A percentile compares a stretch with the other conserved stretches of the same genome.
phyloP scores from a whole-genome alignment of 2,329 filamentous ascomycete species.

The Huntiella bhutanensis region DNA sequence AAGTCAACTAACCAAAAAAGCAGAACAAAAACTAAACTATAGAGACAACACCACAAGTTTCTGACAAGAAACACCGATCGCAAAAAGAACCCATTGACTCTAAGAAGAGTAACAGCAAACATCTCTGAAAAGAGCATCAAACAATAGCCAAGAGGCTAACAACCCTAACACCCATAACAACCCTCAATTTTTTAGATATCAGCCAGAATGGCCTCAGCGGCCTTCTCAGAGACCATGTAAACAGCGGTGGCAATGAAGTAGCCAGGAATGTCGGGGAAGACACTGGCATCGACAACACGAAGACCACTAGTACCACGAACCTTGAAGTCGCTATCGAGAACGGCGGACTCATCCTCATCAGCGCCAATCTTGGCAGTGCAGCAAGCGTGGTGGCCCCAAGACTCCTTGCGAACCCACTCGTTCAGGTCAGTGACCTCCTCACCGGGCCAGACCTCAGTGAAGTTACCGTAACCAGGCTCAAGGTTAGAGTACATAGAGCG shows the following conservation, averaged over 20 bases:
- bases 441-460: slow-evolving; percentile 10
- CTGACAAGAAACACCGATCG: neutral
- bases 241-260: slow-evolving; percentile 29
- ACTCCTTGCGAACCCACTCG: slow-evolving; percentile 21
- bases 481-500: slow-evolving; percentile 13
- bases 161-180: neutral
- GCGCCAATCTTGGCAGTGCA: slow-evolving; percentile 37
- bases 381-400: slow-evolving; percentile 38
- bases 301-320: slow-evolving; percentile 36
- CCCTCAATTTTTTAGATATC: neutral
- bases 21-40: neutral
- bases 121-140: neutral
- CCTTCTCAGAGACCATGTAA: slow-evolving; percentile 43
- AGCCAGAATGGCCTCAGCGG: slow-evolving; percentile 32
- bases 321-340: slow-evolving; percentile 36
- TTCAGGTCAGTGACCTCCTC: slow-evolving; percentile 13
- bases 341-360: slow-evolving; percentile 33
- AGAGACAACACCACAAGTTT: neutral
- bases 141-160: neutral
- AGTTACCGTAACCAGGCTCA: slow-evolving; percentile 13
- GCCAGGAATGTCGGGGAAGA: slow-evolving; percentile 34
- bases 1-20: neutral
- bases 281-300: slow-evolving; percentile 42
- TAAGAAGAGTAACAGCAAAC: neutral
- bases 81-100: neutral